A percentile compares a stretch with the other conserved stretches of the same genome.
Evolutionary conservation across 768 basidiomycete genomes (phyloP).

Genomic region (Coprinopsis cinerea): DNA sequence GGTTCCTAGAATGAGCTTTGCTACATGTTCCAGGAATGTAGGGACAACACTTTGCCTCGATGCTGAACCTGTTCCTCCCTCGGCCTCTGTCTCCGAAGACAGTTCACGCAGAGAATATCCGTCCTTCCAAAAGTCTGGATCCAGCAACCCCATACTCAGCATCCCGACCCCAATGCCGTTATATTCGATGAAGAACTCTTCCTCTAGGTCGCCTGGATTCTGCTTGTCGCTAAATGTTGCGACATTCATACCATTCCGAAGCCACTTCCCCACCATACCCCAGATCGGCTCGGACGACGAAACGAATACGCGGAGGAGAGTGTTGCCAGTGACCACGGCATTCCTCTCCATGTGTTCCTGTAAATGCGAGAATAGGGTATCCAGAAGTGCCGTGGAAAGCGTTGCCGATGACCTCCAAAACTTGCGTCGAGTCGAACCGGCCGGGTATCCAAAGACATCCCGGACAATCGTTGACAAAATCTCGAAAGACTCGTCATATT

Average conservation of each 20-base stretch:
- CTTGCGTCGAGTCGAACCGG: background rate
- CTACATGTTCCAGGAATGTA: slow-evolving; percentile 54
- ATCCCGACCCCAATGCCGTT: slow-evolving; percentile 52
- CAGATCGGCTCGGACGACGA: slow-evolving; percentile 66
- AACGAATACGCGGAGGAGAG: slow-evolving; percentile 58
- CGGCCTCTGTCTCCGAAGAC: slow-evolving; percentile 19
- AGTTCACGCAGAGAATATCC: slow-evolving; percentile 56
- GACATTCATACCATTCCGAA: slow-evolving; percentile 65
- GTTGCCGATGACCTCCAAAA: slow-evolving; percentile 37
- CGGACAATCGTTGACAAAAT: slow-evolving; percentile 48
- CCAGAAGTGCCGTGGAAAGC: slow-evolving; percentile 53
- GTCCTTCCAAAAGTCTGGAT: slow-evolving; percentile 77
- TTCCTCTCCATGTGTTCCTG: slow-evolving; percentile 57
- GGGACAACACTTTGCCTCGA: slow-evolving; percentile 39
- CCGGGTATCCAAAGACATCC: slow-evolving; percentile 24
- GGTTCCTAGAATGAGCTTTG: slow-evolving; percentile 52
- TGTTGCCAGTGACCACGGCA: slow-evolving; percentile 46
- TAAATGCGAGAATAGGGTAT: slow-evolving; percentile 50
- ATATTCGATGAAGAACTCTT: slow-evolving; percentile 79
- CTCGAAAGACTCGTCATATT: slow-evolving; percentile 53
- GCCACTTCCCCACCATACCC: slow-evolving; percentile 67
- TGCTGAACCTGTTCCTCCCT: slow-evolving; percentile 15
- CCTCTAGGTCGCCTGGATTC: slow-evolving; percentile 41
- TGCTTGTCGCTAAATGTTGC: slow-evolving; percentile 23
- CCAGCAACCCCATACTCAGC: slow-evolving; percentile 44